A percentile compares a stretch with the other conserved stretches of the same genome.
Conservation (phyloP, 2,329 filamentous ascomycete species). For the Fusarium chlamydosporum region DNA sequence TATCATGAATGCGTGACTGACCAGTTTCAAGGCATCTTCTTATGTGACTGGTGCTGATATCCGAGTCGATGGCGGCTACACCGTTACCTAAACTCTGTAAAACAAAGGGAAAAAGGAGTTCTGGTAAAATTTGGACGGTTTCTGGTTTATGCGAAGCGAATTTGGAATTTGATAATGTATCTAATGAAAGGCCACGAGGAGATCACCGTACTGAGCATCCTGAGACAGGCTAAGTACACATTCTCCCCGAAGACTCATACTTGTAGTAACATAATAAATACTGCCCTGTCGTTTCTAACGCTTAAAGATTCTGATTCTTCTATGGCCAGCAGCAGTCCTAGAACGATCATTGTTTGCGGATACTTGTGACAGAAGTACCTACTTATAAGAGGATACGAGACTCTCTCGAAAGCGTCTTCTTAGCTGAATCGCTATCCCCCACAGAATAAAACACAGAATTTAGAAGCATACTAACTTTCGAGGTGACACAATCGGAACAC, state of each 20-base stretch:
- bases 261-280: neutral
- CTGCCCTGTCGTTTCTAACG: neutral
- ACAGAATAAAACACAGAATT: neutral
- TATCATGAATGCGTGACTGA: neutral
- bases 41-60: conserved; percentile 83
- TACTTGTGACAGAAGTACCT: neutral
- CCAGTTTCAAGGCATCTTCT: conserved; percentile 65
- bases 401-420: neutral
- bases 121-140: conserved; percentile 12
- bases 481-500: conserved; percentile 21
- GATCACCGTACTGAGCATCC: neutral
- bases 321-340: neutral
- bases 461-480: neutral
- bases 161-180: conserved; percentile 39
- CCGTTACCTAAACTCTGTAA: conserved; percentile 70
- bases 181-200: conserved; percentile 28
- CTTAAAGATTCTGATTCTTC: neutral
- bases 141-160: conserved; percentile 24
- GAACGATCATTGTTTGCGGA: neutral
- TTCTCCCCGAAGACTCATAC: neutral
- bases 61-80: conserved; percentile 90
- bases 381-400: neutral
- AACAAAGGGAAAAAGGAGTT: conserved; percentile 12
- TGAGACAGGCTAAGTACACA: neutral
- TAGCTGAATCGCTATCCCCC: neutral